Evolutionary conservation across 768 basidiomycete species (phyloP).

Genomic region (Galerina marginata): DNA sequence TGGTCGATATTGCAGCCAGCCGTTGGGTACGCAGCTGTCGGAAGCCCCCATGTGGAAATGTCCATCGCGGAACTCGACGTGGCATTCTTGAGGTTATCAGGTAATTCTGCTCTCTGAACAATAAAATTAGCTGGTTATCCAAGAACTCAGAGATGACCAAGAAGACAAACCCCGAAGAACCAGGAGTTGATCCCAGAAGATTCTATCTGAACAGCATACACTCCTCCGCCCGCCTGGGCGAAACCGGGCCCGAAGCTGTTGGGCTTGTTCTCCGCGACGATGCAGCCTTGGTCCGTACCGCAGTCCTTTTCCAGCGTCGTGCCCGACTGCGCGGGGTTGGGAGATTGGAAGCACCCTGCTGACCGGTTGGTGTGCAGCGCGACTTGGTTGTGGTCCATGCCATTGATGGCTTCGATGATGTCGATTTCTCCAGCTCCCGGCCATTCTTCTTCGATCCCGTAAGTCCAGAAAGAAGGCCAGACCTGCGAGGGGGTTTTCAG

Average conservation of each 20-base stretch:
- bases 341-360: constrained; percentile 42
- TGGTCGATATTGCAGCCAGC: constrained; percentile 55
- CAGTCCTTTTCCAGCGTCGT: constrained; percentile 60
- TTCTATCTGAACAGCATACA: constrained; percentile 78
- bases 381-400: constrained; percentile 71
- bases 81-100: constrained; percentile 38
- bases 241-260: constrained; percentile 74
- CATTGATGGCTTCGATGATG: constrained; percentile 86
- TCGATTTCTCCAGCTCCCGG: constrained; percentile 56
- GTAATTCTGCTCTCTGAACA: constrained; percentile 49
- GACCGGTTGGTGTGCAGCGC: constrained; percentile 68
- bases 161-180: constrained; percentile 49
- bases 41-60: constrained; percentile 56
- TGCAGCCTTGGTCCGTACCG: constrained; percentile 66
- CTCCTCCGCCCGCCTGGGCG: constrained; percentile 72
- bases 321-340: constrained; percentile 50
- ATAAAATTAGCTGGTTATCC: constrained; percentile 4
- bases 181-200: constrained; percentile 45
- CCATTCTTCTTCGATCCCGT: constrained; percentile 45
- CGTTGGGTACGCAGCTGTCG: constrained; percentile 67
- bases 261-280: constrained; percentile 60
- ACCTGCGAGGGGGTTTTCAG: constrained; percentile 32
- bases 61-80: constrained; percentile 44
- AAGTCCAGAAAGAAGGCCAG: constrained; percentile 58
- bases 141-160: background rate